Evolutionary conservation across 1,139 yeast species (phyloP).

Genomic region (Groenewaldozyma auringiensis): DNA sequence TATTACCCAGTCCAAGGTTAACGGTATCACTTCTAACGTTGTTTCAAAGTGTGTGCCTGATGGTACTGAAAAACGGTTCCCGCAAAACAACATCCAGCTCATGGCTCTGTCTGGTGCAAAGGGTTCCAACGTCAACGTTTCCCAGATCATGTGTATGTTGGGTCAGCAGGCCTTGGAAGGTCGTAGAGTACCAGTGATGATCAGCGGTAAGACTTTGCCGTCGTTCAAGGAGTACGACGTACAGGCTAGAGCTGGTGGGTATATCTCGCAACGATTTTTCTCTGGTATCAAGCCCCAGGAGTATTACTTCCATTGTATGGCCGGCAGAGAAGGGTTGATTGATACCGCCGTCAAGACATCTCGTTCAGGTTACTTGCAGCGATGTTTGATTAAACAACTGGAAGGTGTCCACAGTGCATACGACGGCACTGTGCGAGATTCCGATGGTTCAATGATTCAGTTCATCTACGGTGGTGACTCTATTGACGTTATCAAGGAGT

Average conservation of each 20-base stretch:
- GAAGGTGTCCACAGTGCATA: constrained; percentile 95
- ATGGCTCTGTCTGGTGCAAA: constrained; percentile 99
- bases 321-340: constrained; percentile 99
- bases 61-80: constrained; percentile 94
- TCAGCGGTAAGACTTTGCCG: constrained; percentile 94
- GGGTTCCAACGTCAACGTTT: constrained; percentile 96
- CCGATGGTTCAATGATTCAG: constrained; percentile 89
- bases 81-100: constrained; percentile 94
- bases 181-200: constrained; percentile 99
- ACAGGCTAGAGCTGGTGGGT: constrained; percentile 98
- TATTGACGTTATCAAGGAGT: constrained; percentile 87
- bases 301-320: constrained; percentile 99
- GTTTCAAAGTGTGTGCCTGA: constrained; percentile 92
- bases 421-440: constrained; percentile 93
- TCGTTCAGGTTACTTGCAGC: constrained; percentile 95
- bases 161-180: constrained; percentile 99
- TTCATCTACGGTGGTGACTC: constrained; percentile 98
- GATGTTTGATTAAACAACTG: constrained; percentile 95
- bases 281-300: constrained; percentile 99
- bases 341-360: constrained; percentile 99
- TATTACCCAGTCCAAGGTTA: constrained; percentile 88
- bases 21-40: constrained; percentile 84
- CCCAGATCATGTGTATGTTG: constrained; percentile 97
- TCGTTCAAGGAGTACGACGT: constrained; percentile 96
- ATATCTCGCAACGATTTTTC: constrained; percentile 93